Base-by-base conservation (phyloP, 73 alveolate genomes). In the Paramecium caudatum region DNA sequence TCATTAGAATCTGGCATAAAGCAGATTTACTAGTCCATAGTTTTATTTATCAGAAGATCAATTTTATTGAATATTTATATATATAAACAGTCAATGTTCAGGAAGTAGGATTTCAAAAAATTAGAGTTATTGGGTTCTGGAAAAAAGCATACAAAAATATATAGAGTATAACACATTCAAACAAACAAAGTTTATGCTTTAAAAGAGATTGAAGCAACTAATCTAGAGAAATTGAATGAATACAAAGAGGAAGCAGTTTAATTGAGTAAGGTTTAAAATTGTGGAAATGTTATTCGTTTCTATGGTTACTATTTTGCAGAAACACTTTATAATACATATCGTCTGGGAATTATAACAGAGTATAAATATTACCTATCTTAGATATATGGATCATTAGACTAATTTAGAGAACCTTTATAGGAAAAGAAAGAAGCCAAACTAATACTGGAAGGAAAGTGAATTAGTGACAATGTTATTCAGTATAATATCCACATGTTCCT, bases 241-340 rank as follows among this genome's bases (percentile, higher is more conserved):
- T 97, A 97, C 86, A 97, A 97, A 93, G 99, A 97, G 95, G 99
- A 97, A 82, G 99, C 99, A 32, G 99, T 97, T 82, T 95, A 97
- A 93, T 82, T 97, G 19, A 94, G 94, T 70, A 96, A 95, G 90
- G 98, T 95, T 19, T 93, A 97, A 91, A 95, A 97, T 74, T 98
- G 97, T 92, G 98, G 98, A 9, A 97, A 97, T 82, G 94, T 97
- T 30, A 93, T 97, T n/a, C 92, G 96, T 82, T 95, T 95, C 90
- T 96, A 93, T 95, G 98, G 98, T 23, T 97, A 97, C 93, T 97
- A 94, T 91, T 97, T 97, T 90, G 95, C 97, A 85, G 99, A 97
- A 92, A 97, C 99, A 34, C 93, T 95, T 70, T 96, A 95, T 70
- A 95, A 97, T 82, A 97, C 99, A 6, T 97, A 90, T 95, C 91